Evolutionary conservation across 129 eudicot genomes (phyloP), one percentile per base, ranked within the genome.

Genomic region (Centaurea solstitialis): DNA sequence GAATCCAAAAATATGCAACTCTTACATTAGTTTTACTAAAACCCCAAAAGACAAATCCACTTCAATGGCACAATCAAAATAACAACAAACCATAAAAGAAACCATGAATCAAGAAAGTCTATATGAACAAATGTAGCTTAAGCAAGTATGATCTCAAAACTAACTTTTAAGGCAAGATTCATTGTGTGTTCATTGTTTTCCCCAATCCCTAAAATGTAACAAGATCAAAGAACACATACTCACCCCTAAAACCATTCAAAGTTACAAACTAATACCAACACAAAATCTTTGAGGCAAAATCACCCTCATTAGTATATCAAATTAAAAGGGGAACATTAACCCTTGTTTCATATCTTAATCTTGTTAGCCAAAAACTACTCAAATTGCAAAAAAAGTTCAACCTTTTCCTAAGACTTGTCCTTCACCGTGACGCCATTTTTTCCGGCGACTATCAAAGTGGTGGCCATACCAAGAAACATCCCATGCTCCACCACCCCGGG

Each of bases 401-500:
- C 75, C 68, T 74, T 53, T 53, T 13, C 15, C 73, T 47, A 75
- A 9, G 66, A 74, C 83, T 87, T 91, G 38, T 89, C 81, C 88
- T 85, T 91, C 21, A 93, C 88, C n/a, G 89, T 82, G 28, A 93
- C 91, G 62, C 97, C 98, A 4, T 72, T 83, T 18, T 88, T 89
- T 1, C 97, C 97, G 7, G 98, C 98, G 21, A 91, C 91, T 64
- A 93, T 93, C 50, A 93, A 79, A 2, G 93, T 88, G 10, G 93
- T 93, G 5, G 98, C 98, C 96, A 91, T 89, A 70, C 80, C 90
- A 77, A 93, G 75, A 86, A 93, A 93, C 94, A 93, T 79, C 78
- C 98, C 98, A 77, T 93, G 98, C 78, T 93, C 98, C 45, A 93
- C 98, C 24, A 93, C 91, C 15, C 98, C 95, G 8, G 98, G 91